Conservation (phyloP, 1,284 basidiomycete genomes). For the Microbotryum silenes-acaulis region DNA sequence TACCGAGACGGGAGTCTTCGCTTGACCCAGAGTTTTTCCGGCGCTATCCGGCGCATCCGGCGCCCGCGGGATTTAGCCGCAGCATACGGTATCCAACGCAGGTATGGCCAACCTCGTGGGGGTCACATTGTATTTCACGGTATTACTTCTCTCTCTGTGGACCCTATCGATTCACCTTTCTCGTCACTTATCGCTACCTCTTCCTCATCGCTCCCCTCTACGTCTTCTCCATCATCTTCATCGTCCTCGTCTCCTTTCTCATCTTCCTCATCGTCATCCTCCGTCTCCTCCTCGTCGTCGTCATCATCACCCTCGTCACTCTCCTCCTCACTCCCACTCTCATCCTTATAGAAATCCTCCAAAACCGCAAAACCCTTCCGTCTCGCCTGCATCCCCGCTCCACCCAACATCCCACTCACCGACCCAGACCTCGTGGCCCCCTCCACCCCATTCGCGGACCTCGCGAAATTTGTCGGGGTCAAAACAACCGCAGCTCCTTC, state of each 20-base stretch:
- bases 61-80: too few relatives aligned
- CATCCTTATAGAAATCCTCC: constrained; percentile 13
- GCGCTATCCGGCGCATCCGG: too few relatives aligned
- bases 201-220: constrained; percentile 16
- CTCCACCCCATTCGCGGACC: background rate
- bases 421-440: constrained; percentile 1
- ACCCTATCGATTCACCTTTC: constrained; percentile 25
- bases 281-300: constrained; percentile 30
- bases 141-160: background rate
- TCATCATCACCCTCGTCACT: constrained; percentile 35
- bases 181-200: constrained; percentile 37
- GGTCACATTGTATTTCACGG: too few relatives aligned
- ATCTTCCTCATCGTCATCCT: constrained; percentile 36
- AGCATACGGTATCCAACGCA: too few relatives aligned
- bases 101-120: too few relatives aligned
- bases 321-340: constrained; percentile 35
- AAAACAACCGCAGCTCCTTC: constrained; percentile 20
- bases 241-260: constrained; percentile 35
- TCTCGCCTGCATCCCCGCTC: background rate
- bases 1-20: too few relatives aligned
- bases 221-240: constrained; percentile 39
- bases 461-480: constrained; percentile 10
- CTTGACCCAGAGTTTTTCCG: too few relatives aligned
- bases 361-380: constrained; percentile 8
- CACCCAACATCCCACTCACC: background rate